Evolutionary conservation across 129 eudicot genomes (phyloP).

Genomic region (Heracleum sosnowskyi): DNA sequence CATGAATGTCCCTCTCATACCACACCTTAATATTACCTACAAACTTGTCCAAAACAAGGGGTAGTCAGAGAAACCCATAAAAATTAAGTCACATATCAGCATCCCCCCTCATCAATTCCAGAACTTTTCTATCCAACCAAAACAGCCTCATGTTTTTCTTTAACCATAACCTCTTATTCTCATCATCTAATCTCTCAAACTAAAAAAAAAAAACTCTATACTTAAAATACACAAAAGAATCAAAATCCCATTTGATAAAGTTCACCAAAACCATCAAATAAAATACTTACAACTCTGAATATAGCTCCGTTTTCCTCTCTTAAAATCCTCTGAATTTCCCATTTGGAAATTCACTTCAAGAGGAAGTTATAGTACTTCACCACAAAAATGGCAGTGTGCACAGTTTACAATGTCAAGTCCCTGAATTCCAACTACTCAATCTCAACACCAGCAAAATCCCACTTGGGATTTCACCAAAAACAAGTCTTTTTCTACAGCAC

Average conservation of each 20-base stretch:
- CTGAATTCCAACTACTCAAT: slow-evolving; percentile 65
- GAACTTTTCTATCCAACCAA: slow-evolving; percentile 35
- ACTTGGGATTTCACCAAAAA: slow-evolving; percentile 56
- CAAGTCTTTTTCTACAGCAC: slow-evolving; percentile 54
- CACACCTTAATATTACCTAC: slow-evolving; percentile 41
- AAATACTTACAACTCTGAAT: neutral
- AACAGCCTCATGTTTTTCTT: slow-evolving; percentile 30
- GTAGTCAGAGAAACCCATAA: slow-evolving; percentile 51
- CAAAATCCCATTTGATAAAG: slow-evolving; percentile 21
- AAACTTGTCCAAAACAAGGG: slow-evolving; percentile 43
- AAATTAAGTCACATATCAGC: slow-evolving; percentile 26
- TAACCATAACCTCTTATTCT: slow-evolving; percentile 28
- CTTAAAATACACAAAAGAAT: slow-evolving; percentile 10
- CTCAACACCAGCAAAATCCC: slow-evolving; percentile 61
- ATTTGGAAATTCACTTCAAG: slow-evolving; percentile 15
- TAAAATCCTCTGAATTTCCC: slow-evolving; percentile 4
- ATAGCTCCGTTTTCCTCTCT: neutral
- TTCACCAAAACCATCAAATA: slow-evolving; percentile 14
- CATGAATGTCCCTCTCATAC: slow-evolving; percentile 15
- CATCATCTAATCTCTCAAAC: slow-evolving; percentile 34
- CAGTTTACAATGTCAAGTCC: slow-evolving; percentile 70
- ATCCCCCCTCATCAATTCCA: slow-evolving; percentile 6
- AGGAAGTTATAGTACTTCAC: slow-evolving; percentile 9
- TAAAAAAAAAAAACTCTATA: slow-evolving; percentile 1
- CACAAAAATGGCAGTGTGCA: slow-evolving; percentile 68